A percentile compares a stretch with the other conserved stretches of the same genome.
These are phyloP conservation scores for Quercus dentata DNA, from an alignment of 306 rosid species.

Conservation along the genomic window DNA sequence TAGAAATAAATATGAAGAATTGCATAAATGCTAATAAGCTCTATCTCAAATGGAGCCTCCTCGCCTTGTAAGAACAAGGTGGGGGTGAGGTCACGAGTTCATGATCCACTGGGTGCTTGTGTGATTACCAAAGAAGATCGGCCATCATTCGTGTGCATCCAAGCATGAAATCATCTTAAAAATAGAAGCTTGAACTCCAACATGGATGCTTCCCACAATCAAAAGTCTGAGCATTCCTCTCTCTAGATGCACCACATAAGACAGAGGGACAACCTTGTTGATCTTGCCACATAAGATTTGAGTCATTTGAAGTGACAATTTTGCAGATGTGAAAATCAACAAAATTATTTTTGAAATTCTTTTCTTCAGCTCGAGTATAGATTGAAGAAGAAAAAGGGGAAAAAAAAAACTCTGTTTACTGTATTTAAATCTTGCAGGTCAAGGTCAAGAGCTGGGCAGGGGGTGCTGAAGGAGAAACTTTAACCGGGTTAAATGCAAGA, in stretches of 20 bases:
- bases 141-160: not conserved
- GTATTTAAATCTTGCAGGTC: slow-evolving; percentile 39
- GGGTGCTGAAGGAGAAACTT: slow-evolving; percentile 38
- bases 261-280: not conserved
- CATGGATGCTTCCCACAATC: not conserved
- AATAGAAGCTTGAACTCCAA: not conserved
- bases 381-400: too few relatives aligned
- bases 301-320: not conserved
- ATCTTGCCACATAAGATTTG: not conserved
- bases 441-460: slow-evolving; percentile 66
- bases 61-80: too few relatives aligned
- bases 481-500: slow-evolving; percentile 54
- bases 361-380: not conserved
- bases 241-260: not conserved
- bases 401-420: not conserved
- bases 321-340: not conserved
- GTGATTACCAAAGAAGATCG: not conserved
- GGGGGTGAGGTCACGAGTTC: too few relatives aligned
- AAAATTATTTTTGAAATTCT: not conserved
- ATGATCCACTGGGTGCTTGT: too few relatives aligned
- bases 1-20: not conserved
- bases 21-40: not conserved
- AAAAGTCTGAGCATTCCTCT: not conserved
- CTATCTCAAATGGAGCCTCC: too few relatives aligned
- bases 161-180: not conserved